Evolutionary conservation across 2,329 filamentous ascomycete species (phyloP).

Genomic region (Sarocladium brachiariae): DNA sequence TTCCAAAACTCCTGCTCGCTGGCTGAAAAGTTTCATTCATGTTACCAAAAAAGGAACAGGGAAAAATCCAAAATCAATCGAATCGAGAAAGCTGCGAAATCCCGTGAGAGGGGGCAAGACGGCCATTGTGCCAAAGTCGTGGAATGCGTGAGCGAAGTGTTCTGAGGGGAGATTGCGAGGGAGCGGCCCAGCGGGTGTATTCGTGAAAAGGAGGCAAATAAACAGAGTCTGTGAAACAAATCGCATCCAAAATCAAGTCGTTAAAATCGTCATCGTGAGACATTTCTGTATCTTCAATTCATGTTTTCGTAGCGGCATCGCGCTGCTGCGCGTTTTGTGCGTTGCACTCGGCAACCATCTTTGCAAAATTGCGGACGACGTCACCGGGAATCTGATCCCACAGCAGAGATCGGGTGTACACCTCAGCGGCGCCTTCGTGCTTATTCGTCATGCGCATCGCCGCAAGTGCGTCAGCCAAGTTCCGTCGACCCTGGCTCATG

Average conservation of each 20-base stretch:
- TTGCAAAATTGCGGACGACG: slow-evolving; percentile 86
- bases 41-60: slow-evolving; percentile 5
- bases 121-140: slow-evolving; percentile 14
- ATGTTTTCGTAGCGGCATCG: slow-evolving; percentile 25
- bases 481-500: slow-evolving; percentile 60
- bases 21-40: slow-evolving; percentile 7
- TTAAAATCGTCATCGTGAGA: slow-evolving; percentile 28
- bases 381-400: slow-evolving; percentile 93
- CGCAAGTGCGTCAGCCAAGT: slow-evolving; percentile 73
- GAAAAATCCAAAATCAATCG: not conserved
- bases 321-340: slow-evolving; percentile 35
- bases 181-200: slow-evolving; percentile 4
- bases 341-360: slow-evolving; percentile 76
- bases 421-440: slow-evolving; percentile 66
- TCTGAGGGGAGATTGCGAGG: slow-evolving; percentile 10
- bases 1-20: slow-evolving; percentile 17
- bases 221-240: slow-evolving; percentile 10
- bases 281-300: slow-evolving; percentile 28
- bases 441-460: slow-evolving; percentile 68
- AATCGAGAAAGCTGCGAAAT: not conserved
- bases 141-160: slow-evolving; percentile 7
- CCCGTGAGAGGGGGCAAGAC: slow-evolving; percentile 10
- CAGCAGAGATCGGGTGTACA: slow-evolving; percentile 86
- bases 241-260: slow-evolving; percentile 8
- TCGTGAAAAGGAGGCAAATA: not conserved